These are phyloP conservation scores for Leccinum cinnamomeum DNA, from an alignment of 1,284 basidiomycete species.

Conservation along the genomic window DNA sequence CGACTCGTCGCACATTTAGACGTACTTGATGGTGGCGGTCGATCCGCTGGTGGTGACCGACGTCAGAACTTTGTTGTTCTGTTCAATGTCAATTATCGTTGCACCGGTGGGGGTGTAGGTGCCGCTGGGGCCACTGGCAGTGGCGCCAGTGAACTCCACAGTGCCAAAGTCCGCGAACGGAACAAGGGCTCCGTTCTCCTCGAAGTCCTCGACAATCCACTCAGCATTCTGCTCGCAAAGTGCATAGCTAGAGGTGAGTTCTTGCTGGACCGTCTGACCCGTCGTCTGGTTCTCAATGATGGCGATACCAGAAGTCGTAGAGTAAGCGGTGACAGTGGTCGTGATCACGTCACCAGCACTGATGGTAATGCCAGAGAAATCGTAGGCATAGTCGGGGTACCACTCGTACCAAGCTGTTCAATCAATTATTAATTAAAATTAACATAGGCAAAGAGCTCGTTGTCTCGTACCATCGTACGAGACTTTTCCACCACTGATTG, in stretches of 20 bases:
- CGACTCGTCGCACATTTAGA: background rate
- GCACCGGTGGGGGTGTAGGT: background rate
- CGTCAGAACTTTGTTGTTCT: background rate
- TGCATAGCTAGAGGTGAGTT: background rate
- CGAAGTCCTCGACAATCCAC: background rate
- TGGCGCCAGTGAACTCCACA: background rate
- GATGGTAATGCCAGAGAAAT: background rate
- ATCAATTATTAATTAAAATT: background rate
- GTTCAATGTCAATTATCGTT: background rate
- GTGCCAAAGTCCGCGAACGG: background rate
- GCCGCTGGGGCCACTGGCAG: background rate
- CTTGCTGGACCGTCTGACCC: background rate
- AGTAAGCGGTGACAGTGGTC: too few species aligned
- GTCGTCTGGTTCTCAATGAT: background rate
- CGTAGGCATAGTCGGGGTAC: background rate
- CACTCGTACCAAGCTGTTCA: conserved; percentile 1
- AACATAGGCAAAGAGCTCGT: background rate
- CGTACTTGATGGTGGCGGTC: background rate
- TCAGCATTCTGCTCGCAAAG: background rate
- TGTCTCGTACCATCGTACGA: background rate
- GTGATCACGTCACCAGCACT: too few species aligned
- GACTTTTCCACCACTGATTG: background rate
- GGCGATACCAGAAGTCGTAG: too few species aligned
- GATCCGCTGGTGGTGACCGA: background rate
- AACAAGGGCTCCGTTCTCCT: background rate